Conservation (phyloP, 2,329 filamentous ascomycete species). For the Gliomastix tumulicola region DNA sequence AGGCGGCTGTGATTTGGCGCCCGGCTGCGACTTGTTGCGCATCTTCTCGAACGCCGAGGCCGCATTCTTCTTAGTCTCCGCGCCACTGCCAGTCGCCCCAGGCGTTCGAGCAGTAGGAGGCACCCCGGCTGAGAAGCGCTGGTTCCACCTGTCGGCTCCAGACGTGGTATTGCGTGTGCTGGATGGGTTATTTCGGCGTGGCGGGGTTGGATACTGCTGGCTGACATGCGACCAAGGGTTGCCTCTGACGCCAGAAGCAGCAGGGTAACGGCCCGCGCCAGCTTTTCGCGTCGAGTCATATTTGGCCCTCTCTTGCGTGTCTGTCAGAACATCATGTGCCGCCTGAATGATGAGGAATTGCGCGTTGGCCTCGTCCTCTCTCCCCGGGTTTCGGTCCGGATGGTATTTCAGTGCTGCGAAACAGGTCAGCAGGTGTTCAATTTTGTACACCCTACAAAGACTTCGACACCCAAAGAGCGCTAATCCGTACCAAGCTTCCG, state of each 20-base stretch:
- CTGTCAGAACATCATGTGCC: constrained; percentile 67
- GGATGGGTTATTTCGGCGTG: constrained; percentile 26
- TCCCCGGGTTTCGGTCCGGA: constrained; percentile 81
- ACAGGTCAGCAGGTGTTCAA: neutral
- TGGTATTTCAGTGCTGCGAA: constrained; percentile 71
- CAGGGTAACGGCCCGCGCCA: constrained; percentile 26
- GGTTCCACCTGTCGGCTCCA: constrained; percentile 37
- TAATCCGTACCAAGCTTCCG: constrained; percentile 65
- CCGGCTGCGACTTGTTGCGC: constrained; percentile 22
- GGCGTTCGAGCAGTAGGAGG: constrained; percentile 34
- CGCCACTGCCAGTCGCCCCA: constrained; percentile 13
- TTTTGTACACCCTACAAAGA: too few relatives aligned
- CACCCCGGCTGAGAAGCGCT: constrained; percentile 30
- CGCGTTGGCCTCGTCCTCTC: constrained; percentile 69
- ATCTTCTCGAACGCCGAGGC: constrained; percentile 35
- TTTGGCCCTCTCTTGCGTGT: constrained; percentile 40
- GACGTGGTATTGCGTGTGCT: constrained; percentile 16
- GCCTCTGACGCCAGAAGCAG: constrained; percentile 47
- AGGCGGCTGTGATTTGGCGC: constrained; percentile 17
- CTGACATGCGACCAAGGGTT: constrained; percentile 49
- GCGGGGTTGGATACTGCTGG: constrained; percentile 43
- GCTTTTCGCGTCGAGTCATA: constrained; percentile 41
- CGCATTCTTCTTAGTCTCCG: constrained; percentile 31
- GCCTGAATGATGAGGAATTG: constrained; percentile 84
- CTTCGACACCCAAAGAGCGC: too few relatives aligned